Percentiles rank a stretch among this genome's conserved stretches.
Conservation (phyloP, 306 rosid genomes). For the Lablab purpureus region DNA sequence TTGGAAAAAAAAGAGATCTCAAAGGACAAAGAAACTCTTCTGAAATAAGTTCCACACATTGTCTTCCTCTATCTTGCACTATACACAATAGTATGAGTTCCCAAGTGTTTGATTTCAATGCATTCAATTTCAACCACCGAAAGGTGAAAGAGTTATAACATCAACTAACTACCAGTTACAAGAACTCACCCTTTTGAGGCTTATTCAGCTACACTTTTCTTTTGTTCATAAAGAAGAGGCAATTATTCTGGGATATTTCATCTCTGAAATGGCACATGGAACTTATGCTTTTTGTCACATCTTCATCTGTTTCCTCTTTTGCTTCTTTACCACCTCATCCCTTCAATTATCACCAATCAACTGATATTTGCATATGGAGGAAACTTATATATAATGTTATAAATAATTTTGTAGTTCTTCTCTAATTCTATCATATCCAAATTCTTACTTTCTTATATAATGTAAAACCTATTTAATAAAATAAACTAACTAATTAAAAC, state of each 20-base stretch:
- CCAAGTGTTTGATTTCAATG: background rate
- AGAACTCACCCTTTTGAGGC: background rate
- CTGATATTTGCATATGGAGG: too few relatives aligned
- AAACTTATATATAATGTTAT: too few relatives aligned
- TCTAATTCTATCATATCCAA: too few relatives aligned
- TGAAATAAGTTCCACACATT: background rate
- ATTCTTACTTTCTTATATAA: too few relatives aligned
- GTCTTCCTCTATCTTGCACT: background rate
- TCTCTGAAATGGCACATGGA: background rate
- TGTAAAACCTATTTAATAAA: too few relatives aligned
- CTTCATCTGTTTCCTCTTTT: too few relatives aligned
- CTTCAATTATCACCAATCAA: too few relatives aligned
- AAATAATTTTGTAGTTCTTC: too few relatives aligned
- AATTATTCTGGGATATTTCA: background rate
- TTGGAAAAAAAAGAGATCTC: too few relatives aligned
- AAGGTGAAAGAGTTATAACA: background rate
- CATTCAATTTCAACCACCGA: background rate
- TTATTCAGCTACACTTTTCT: background rate
- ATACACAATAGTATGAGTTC: background rate
- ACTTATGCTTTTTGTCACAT: background rate
- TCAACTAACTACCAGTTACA: slow-evolving; percentile 8
- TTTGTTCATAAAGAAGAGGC: background rate
- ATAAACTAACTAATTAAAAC: too few relatives aligned
- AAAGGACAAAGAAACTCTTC: slow-evolving; percentile 15
- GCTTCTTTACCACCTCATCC: too few relatives aligned